A percentile compares a stretch with the other conserved stretches of the same genome.
These are phyloP conservation scores for Neurospora sp. DNA, from an alignment of 495 filamentous ascomycete genomes.

Conservation along the genomic window DNA sequence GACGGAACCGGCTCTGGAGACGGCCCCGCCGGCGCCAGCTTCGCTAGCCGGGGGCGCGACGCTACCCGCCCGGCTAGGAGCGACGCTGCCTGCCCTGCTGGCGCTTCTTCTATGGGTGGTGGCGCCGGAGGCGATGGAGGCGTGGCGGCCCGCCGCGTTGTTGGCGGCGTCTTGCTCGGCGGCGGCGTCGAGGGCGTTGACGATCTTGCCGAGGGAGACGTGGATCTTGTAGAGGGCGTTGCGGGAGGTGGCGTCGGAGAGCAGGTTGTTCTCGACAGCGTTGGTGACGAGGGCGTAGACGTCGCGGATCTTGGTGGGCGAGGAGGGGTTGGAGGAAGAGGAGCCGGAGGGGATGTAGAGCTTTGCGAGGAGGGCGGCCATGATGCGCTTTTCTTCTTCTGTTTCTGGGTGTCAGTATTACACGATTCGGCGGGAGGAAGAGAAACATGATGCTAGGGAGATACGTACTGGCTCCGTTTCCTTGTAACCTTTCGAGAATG, in stretches of 20 bases:
- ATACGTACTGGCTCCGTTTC: slow-evolving; percentile 50
- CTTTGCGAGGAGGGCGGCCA: slow-evolving; percentile 71
- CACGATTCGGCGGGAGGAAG: slow-evolving; percentile 6
- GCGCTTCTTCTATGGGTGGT: slow-evolving; percentile 1
- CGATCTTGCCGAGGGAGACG: slow-evolving; percentile 51
- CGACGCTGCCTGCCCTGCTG: neutral
- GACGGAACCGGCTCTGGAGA: slow-evolving; percentile 4
- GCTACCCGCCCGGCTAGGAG: neutral
- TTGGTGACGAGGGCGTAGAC: slow-evolving; percentile 48
- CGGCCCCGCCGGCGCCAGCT: slow-evolving; percentile 7
- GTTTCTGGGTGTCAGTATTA: slow-evolving; percentile 19
- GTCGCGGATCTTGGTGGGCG: slow-evolving; percentile 36
- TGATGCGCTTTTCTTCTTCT: slow-evolving; percentile 78
- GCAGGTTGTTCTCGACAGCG: slow-evolving; percentile 60
- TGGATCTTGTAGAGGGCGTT: slow-evolving; percentile 77
- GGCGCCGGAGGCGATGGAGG: slow-evolving; percentile 17
- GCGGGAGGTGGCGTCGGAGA: slow-evolving; percentile 57
- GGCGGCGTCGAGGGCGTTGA: slow-evolving; percentile 41
- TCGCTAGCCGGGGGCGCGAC: neutral
- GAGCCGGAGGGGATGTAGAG: slow-evolving; percentile 61
- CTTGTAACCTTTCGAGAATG: slow-evolving; percentile 48
- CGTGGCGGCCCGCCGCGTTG: neutral
- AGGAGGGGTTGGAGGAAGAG: neutral
- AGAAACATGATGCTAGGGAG: neutral
- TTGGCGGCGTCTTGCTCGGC: slow-evolving; percentile 11